A percentile compares a stretch with the other conserved stretches of the same genome.
Evolutionary conservation across 2,329 filamentous ascomycete species (phyloP).

Genomic region (Xylaria sp.): DNA sequence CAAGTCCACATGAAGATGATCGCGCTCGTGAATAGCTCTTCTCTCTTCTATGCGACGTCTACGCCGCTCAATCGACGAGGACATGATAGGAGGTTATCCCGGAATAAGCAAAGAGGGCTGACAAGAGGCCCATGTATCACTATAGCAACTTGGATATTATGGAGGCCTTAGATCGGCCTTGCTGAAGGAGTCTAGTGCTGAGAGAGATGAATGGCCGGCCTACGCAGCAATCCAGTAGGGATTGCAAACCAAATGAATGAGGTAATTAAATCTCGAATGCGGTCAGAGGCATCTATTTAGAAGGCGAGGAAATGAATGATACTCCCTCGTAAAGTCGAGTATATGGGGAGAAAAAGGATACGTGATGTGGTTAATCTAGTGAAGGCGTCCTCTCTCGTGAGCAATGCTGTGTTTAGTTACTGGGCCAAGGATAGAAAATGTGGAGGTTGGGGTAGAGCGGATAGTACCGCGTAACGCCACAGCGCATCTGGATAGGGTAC

Average conservation of each 20-base stretch:
- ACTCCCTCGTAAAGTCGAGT: background rate
- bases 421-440: background rate
- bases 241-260: background rate
- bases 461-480: background rate
- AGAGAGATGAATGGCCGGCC: background rate
- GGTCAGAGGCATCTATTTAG: too few relatives aligned
- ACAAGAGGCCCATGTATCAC: background rate
- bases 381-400: background rate
- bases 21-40: constrained; percentile 35
- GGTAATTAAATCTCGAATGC: background rate
- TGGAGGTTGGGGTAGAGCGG: constrained; percentile 10
- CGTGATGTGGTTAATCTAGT: background rate
- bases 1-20: constrained; percentile 42
- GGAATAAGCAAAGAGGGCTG: background rate
- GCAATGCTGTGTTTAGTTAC: background rate
- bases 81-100: constrained; percentile 15
- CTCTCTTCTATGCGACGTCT: background rate
- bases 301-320: background rate
- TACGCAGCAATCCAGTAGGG: too few relatives aligned
- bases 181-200: background rate
- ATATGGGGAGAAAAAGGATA: background rate
- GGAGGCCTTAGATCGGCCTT: background rate
- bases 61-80: background rate
- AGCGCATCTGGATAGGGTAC: background rate
- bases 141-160: background rate